phyloP scores from a whole-genome alignment of 148 eudicot species.

The Vaccinium darrowii region DNA sequence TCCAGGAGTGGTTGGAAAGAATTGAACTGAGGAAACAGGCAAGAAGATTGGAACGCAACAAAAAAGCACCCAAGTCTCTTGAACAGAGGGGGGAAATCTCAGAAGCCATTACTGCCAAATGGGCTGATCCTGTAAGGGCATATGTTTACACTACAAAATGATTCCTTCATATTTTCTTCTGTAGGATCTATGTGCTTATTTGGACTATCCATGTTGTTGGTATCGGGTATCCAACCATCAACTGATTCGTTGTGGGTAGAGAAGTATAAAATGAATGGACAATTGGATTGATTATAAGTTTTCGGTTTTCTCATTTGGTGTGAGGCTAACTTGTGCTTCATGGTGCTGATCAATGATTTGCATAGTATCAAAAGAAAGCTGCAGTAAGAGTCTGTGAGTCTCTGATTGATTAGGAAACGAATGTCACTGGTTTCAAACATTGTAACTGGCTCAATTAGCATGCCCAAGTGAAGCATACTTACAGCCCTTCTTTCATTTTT shows the following conservation, averaged over 20 bases:
- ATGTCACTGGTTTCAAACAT: neutral
- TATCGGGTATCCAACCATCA: neutral
- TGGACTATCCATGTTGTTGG: neutral
- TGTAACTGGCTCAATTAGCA: conserved; percentile 12
- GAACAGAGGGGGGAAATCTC: conserved; percentile 88
- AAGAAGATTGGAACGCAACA: conserved; percentile 45
- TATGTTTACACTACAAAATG: neutral
- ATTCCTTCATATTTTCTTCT: neutral
- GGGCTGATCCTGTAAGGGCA: conserved; percentile 94
- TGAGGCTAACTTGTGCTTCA: neutral
- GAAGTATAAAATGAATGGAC: neutral
- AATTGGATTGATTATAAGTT: neutral
- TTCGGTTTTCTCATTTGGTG: neutral
- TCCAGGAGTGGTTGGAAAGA: conserved; percentile 65
- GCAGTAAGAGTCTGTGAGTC: conserved; percentile 36
- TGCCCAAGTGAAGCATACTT: conserved; percentile 72
- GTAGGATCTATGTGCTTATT: conserved; percentile 7
- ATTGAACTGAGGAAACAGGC: conserved; percentile 51
- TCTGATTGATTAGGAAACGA: conserved; percentile 6
- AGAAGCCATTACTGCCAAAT: conserved; percentile 83
- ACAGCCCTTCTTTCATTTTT: conserved; percentile 92
- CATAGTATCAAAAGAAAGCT: neutral
- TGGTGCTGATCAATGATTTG: neutral
- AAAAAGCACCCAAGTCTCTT: conserved; percentile 78
- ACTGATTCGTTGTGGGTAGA: neutral